Conservation (phyloP, 768 basidiomycete species). For the Punctularia strigosozonata region DNA sequence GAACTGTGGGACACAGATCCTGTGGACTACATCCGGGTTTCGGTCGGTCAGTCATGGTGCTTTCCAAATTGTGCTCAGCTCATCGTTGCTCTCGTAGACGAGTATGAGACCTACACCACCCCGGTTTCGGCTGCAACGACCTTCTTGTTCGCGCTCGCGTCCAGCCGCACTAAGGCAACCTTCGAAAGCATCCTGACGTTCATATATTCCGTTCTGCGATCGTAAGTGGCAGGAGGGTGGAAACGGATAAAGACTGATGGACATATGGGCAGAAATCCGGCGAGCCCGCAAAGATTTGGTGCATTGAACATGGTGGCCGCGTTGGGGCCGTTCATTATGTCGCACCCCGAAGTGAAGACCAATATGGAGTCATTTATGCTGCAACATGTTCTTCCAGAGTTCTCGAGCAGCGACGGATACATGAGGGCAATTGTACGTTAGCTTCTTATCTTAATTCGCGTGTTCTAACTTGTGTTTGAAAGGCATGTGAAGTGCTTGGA, state of each 20-base stretch:
- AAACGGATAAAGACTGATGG: not conserved
- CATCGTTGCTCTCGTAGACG: slow-evolving; percentile 39
- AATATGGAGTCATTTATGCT: slow-evolving; percentile 72
- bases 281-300: slow-evolving; percentile 64
- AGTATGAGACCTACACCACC: slow-evolving; percentile 68
- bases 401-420: slow-evolving; percentile 54
- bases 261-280: slow-evolving; percentile 25
- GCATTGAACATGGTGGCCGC: slow-evolving; percentile 76
- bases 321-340: slow-evolving; percentile 71
- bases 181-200: slow-evolving; percentile 74
- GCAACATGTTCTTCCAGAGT: slow-evolving; percentile 65
- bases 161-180: slow-evolving; percentile 69
- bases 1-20: slow-evolving; percentile 75
- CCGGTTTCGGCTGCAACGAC: slow-evolving; percentile 71
- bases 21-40: slow-evolving; percentile 67
- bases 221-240: slow-evolving; percentile 27
- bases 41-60: slow-evolving; percentile 44
- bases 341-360: slow-evolving; percentile 66
- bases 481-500: slow-evolving; percentile 77
- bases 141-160: slow-evolving; percentile 69
- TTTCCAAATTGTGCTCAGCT: too few relatives aligned
- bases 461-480: slow-evolving; percentile 1
- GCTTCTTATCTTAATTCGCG: not conserved
- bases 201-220: slow-evolving; percentile 61
- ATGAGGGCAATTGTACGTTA: slow-evolving; percentile 63